These are phyloP conservation scores for Lactifluus rugatus DNA, from an alignment of 768 basidiomycete genomes.

Conservation along the genomic window DNA sequence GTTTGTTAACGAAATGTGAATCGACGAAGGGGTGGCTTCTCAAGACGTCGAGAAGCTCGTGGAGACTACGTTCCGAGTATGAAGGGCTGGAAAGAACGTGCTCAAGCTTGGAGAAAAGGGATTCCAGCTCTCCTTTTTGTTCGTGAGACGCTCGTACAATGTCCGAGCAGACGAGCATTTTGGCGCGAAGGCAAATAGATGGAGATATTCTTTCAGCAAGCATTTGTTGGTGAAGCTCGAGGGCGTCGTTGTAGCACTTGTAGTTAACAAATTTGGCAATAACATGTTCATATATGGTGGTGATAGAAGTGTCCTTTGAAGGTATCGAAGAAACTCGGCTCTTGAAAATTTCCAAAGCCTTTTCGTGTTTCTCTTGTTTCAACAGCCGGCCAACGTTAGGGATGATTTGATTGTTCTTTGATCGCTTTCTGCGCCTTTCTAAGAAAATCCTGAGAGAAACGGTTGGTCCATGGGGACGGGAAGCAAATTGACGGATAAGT, in stretches of 20 bases:
- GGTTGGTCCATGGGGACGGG: not conserved
- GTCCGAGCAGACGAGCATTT: constrained; percentile 30
- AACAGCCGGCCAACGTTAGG: not conserved
- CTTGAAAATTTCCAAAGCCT: not conserved
- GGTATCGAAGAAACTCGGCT: not conserved
- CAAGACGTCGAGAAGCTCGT: constrained; percentile 28
- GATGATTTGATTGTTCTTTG: not conserved
- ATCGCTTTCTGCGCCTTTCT: not conserved
- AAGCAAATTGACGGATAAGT: not conserved
- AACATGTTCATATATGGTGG: constrained; percentile 28
- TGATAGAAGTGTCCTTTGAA: not conserved
- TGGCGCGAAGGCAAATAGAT: constrained; percentile 31
- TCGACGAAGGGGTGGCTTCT: constrained; percentile 4
- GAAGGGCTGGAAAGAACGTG: constrained; percentile 22
- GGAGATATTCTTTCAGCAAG: constrained; percentile 31
- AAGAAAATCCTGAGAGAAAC: too few relatives aligned
- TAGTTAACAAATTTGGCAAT: constrained; percentile 35
- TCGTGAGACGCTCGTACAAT: constrained; percentile 23
- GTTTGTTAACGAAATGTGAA: constrained; percentile 11
- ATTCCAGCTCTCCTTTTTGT: constrained; percentile 12
- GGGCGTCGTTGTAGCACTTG: constrained; percentile 31
- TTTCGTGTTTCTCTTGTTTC: not conserved
- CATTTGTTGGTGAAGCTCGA: constrained; percentile 36
- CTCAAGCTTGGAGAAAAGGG: constrained; percentile 20
- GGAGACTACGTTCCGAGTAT: constrained; percentile 21